phyloP scores from a whole-genome alignment of 768 basidiomycete species.

The Pleurotus tuber-regium region DNA sequence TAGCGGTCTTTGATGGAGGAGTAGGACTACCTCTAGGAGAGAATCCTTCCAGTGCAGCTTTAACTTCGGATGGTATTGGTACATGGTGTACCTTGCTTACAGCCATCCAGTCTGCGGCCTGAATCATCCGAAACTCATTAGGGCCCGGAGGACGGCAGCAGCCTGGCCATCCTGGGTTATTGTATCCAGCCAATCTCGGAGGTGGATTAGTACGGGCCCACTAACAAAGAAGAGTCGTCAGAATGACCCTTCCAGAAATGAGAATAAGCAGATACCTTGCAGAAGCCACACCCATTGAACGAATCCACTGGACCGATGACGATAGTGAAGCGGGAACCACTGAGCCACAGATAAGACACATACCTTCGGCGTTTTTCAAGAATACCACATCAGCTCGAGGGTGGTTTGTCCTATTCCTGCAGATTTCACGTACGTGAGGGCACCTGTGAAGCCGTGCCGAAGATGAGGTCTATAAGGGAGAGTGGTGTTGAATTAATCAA shows the following conservation, averaged over 20 bases:
- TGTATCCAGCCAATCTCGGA: slow-evolving; percentile 51
- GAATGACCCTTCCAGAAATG: slow-evolving; percentile 17
- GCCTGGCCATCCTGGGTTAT: slow-evolving; percentile 84
- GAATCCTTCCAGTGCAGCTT: slow-evolving; percentile 59
- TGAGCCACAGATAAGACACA: slow-evolving; percentile 20
- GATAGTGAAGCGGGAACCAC: slow-evolving; percentile 15
- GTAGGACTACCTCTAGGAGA: slow-evolving; percentile 35
- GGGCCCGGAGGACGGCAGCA: slow-evolving; percentile 77
- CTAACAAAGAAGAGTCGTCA: slow-evolving; percentile 36
- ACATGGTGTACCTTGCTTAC: slow-evolving; percentile 75
- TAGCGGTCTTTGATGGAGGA: slow-evolving; percentile 23
- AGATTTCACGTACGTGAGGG: slow-evolving; percentile 73
- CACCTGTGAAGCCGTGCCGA: slow-evolving; percentile 47
- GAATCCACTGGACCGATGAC: slow-evolving; percentile 54
- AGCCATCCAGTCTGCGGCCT: slow-evolving; percentile 75
- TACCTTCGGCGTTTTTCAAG: slow-evolving; percentile 88
- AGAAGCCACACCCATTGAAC: slow-evolving; percentile 86
- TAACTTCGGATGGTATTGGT: slow-evolving; percentile 71
- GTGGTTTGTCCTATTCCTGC: slow-evolving; percentile 70
- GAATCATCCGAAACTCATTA: slow-evolving; percentile 60
- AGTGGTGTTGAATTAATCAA: slow-evolving; percentile 12
- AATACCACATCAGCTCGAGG: slow-evolving; percentile 76
- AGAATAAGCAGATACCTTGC: slow-evolving; percentile 61
- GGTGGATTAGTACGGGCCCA: slow-evolving; percentile 67
- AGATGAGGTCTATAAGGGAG: slow-evolving; percentile 14